Base-by-base conservation (phyloP, 441 rosid species). In the Populus trichocarpa region DNA sequence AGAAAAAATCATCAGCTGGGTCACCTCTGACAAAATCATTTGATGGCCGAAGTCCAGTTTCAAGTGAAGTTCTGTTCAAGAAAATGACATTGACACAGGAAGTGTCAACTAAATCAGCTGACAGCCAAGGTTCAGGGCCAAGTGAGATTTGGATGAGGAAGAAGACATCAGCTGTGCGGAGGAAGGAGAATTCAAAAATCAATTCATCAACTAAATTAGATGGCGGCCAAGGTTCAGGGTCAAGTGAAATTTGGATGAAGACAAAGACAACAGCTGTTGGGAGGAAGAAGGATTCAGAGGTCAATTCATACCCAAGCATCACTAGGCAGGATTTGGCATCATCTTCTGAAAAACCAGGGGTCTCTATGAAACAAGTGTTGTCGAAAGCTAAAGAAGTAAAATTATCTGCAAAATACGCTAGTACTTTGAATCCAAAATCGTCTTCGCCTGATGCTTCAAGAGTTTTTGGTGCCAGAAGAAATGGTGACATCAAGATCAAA, bases 361-460 rank as follows among this genome's bases (percentile, higher is more conserved):
- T 67, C 72, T 78, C 86, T 75, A 71, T 77, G 72, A 80, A 77
- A 71, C 79, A 70, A 70, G 83, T 78, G 74, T 80, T 84, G 57
- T 53, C 80, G 46, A 80, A 83, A 73, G 77, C 82, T 63, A 83
- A 82, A 67, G 88, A 75, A 72, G 82, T 65, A 28, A 76, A 72
- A 35, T 73, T 73, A 66, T 80, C 82, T 67, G 66, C 75, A 61
- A 86, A 77, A 71, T 69, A 38, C 79, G 80, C 79, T 79, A 66
- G 75, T 80, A 80, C 81, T 33, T 72, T 78, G 79, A 87, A 84
- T 80, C 72, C 73, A 22, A 84, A 86, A 73, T 30, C 72, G 8
- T 59, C 88, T 36, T 72, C 77, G 61, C 70, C 84, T 30, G 75
- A 59, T 25, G 53, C 79, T 74, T 85, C 77, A 8, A 77, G 64